phyloP scores from a whole-genome alignment of 495 filamentous ascomycete species.

The Penicillium manginii region DNA sequence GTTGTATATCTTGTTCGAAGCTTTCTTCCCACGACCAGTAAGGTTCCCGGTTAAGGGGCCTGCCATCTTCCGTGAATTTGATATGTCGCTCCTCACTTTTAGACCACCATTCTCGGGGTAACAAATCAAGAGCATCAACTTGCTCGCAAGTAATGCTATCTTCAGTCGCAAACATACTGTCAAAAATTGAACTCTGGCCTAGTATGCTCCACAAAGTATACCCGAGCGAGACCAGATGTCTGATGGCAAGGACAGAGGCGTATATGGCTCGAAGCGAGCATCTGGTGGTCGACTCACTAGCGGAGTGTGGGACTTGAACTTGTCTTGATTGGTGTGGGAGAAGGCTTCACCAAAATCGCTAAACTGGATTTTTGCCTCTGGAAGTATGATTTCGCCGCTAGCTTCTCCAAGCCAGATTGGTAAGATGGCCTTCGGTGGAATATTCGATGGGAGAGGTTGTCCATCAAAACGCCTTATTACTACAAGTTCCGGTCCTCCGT shows the following conservation, averaged over 20 bases:
- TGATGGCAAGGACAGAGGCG: slow-evolving; percentile 25
- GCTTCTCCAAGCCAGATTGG: slow-evolving; percentile 36
- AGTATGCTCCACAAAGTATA: slow-evolving; percentile 33
- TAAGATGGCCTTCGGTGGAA: slow-evolving; percentile 27
- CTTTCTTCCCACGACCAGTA: slow-evolving; percentile 31
- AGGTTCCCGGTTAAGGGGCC: slow-evolving; percentile 21
- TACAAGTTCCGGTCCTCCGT: slow-evolving; percentile 29
- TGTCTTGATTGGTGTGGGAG: slow-evolving; percentile 28
- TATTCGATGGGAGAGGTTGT: slow-evolving; percentile 26
- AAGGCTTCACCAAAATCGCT: slow-evolving; percentile 46
- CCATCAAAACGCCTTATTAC: slow-evolving; percentile 30
- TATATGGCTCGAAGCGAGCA: slow-evolving; percentile 27
- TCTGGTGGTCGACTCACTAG: slow-evolving; percentile 28
- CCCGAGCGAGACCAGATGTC: slow-evolving; percentile 38
- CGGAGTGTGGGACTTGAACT: slow-evolving; percentile 32
- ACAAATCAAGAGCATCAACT: slow-evolving; percentile 37
- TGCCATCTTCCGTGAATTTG: slow-evolving; percentile 22
- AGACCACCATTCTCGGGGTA: slow-evolving; percentile 34
- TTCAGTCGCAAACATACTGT: slow-evolving; percentile 26
- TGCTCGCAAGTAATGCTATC: slow-evolving; percentile 41
- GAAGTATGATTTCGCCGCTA: slow-evolving; percentile 27
- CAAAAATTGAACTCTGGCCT: slow-evolving; percentile 26
- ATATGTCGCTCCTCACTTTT: slow-evolving; percentile 22
- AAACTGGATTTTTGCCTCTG: slow-evolving; percentile 38
- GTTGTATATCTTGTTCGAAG: slow-evolving; percentile 33